Conservation (phyloP, 208 protist species). For the Leishmania mexicana region DNA sequence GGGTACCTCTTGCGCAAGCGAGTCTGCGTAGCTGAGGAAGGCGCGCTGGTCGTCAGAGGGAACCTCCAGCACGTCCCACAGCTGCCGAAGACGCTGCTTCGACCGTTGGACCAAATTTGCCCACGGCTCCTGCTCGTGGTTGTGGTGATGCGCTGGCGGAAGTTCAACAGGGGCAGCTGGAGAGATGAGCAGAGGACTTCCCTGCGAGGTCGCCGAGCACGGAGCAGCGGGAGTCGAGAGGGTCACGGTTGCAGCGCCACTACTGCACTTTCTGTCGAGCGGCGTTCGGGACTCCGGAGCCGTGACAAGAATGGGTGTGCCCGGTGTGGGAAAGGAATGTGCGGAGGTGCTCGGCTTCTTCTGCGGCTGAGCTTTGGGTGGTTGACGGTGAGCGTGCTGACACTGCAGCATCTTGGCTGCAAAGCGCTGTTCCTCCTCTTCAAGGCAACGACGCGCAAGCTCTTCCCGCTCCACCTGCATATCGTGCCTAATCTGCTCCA, state of each 20-base stretch:
- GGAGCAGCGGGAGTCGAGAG: conserved; percentile 11
- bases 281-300: conserved; percentile 2
- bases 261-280: neutral
- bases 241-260: neutral
- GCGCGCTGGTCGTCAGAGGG: conserved; percentile 39
- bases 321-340: neutral
- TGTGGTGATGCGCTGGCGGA: neutral
- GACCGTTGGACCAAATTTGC: neutral
- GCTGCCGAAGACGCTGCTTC: conserved; percentile 35
- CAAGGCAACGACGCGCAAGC: conserved; percentile 41
- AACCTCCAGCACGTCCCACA: conserved; percentile 64
- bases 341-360: neutral
- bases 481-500: conserved; percentile 9
- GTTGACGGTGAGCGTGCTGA: conserved; percentile 13
- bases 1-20: neutral
- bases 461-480: conserved; percentile 46
- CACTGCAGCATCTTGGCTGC: conserved; percentile 33
- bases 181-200: conserved; percentile 7
- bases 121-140: neutral
- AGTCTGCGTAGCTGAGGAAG: conserved; percentile 20
- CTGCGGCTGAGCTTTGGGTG: neutral
- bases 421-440: conserved; percentile 59
- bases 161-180: conserved; percentile 16
- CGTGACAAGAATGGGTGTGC: neutral
- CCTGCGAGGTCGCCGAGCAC: neutral